Evolutionary conservation across 805 yeast species (phyloP), one percentile per base, ranked within the genome.

Genomic region (Zygoascus tannicola): DNA sequence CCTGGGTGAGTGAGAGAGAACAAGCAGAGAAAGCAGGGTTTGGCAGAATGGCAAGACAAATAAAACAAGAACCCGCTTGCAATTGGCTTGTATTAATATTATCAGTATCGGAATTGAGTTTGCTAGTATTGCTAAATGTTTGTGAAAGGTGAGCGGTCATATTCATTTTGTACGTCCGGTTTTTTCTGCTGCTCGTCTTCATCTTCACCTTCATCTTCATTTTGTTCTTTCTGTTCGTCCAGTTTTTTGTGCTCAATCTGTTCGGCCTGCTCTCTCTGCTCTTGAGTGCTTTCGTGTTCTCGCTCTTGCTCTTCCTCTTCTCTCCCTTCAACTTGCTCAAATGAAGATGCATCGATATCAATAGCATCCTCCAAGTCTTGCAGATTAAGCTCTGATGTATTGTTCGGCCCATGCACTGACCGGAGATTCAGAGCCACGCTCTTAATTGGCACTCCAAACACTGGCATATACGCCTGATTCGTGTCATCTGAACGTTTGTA

Each of bases 361-460:
- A 28, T 10, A 28, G 32, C 32, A 28, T 28, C 32, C 32, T 14
- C 10, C 32, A 28, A 28, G 32, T 28, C 32, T 10, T 28, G 12
- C 14, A 10, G 12, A 28, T 10, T 10, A 28, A 28, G 14, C 14
- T 10, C 10, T 14, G 10, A 10, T 10, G 10, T 28, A 28, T 50
- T 44, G 22, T 45, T 57, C 34, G 48, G 48, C 3, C 57, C 58
- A n/a, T 46, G 40, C 0, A 54, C 47, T 8, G 45, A 35, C 5
- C 58, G 56, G 43, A 55, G 55, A 32, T 55, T 54, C 18, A 55
- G 38, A 23, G 22, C 37, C 2, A 40, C 33, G 23, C 21, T 28
- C 19, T 42, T 32, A 1, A 55, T 37, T 14, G 45, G 38, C 20
- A 5, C 32, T 4, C 55, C 56, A 30, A 51, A 41, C 22, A 44